A percentile compares a stretch with the other conserved stretches of the same genome.
Evolutionary conservation across 805 yeast species (phyloP).

Genomic region (Yamadazyma nakazawae): DNA sequence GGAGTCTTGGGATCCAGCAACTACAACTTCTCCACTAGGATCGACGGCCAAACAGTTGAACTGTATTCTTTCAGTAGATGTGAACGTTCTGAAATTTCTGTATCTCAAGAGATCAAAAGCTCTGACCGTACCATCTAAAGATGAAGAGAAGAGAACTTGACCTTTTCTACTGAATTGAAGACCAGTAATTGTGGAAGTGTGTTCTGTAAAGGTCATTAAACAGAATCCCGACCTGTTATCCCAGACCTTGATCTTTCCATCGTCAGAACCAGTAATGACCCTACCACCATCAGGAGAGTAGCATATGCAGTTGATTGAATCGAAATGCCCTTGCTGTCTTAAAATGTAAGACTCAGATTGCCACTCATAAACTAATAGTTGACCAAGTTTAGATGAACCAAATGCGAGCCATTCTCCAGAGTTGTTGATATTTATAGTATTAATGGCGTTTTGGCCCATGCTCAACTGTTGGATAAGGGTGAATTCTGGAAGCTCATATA

Average conservation of each 20-base stretch:
- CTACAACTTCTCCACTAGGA: slow-evolving; percentile 94
- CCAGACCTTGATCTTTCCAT: slow-evolving; percentile 96
- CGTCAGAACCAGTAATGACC: slow-evolving; percentile 91
- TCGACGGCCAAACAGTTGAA: slow-evolving; percentile 90
- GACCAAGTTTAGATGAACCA: slow-evolving; percentile 90
- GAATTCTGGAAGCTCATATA: slow-evolving; percentile 83
- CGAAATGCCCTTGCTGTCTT: slow-evolving; percentile 97
- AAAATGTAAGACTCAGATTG: slow-evolving; percentile 93
- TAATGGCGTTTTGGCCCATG: slow-evolving; percentile 88
- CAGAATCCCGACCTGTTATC: slow-evolving; percentile 91
- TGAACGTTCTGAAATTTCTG: slow-evolving; percentile 91
- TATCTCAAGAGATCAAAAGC: slow-evolving; percentile 96
- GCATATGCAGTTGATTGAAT: slow-evolving; percentile 74
- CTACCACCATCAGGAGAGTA: slow-evolving; percentile 95
- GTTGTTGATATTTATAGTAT: slow-evolving; percentile 71
- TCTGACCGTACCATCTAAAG: slow-evolving; percentile 93
- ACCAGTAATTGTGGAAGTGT: slow-evolving; percentile 82
- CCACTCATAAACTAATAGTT: slow-evolving; percentile 96
- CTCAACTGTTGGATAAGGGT: slow-evolving; percentile 79
- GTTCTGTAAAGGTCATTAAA: slow-evolving; percentile 87
- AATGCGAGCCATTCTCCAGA: slow-evolving; percentile 97
- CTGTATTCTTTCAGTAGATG: slow-evolving; percentile 85
- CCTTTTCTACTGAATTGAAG: slow-evolving; percentile 87
- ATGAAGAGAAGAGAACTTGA: slow-evolving; percentile 85
- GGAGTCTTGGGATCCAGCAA: slow-evolving; percentile 89